These are phyloP conservation scores for Letharia lupina DNA, from an alignment of 495 filamentous ascomycete species.

Conservation along the genomic window DNA sequence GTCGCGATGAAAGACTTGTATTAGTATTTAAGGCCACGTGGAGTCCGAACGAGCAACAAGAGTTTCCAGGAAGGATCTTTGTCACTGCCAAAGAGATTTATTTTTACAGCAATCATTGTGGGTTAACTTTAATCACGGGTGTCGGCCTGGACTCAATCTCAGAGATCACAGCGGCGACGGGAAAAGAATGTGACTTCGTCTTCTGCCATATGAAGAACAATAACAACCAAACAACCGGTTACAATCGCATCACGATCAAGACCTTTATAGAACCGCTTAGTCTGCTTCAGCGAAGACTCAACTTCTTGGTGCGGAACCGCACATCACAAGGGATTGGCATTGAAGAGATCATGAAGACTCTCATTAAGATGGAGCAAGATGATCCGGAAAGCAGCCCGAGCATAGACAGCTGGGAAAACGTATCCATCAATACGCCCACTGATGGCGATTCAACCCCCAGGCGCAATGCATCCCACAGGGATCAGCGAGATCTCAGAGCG, in stretches of 20 bases:
- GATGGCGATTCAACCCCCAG: constrained; percentile 34
- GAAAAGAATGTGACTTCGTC: constrained; percentile 86
- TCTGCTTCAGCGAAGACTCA: constrained; percentile 72
- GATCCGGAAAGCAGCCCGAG: constrained; percentile 56
- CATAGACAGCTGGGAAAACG: constrained; percentile 89
- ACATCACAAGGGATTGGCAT: constrained; percentile 54
- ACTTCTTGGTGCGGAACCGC: constrained; percentile 71
- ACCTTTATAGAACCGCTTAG: constrained; percentile 82
- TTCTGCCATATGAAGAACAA: constrained; percentile 71
- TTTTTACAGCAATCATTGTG: constrained; percentile 91
- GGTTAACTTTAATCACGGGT: constrained; percentile 75
- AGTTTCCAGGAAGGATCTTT: constrained; percentile 81
- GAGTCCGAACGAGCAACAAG: constrained; percentile 69
- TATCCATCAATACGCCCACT: constrained; percentile 54
- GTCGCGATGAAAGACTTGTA: constrained; percentile 64
- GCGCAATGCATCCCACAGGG: constrained; percentile 24
- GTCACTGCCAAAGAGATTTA: constrained; percentile 80
- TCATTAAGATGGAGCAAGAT: constrained; percentile 62
- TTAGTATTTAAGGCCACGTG: constrained; percentile 69
- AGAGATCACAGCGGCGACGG: constrained; percentile 84
- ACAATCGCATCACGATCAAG: constrained; percentile 73
- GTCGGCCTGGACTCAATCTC: constrained; percentile 64
- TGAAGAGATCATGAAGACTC: constrained; percentile 54
- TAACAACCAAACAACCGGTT: constrained; percentile 45
- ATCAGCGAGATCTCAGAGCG: constrained; percentile 47